These are phyloP conservation scores for Cercospora sp. DNA, from an alignment of 2,329 filamentous ascomycete genomes.

Conservation along the genomic window DNA sequence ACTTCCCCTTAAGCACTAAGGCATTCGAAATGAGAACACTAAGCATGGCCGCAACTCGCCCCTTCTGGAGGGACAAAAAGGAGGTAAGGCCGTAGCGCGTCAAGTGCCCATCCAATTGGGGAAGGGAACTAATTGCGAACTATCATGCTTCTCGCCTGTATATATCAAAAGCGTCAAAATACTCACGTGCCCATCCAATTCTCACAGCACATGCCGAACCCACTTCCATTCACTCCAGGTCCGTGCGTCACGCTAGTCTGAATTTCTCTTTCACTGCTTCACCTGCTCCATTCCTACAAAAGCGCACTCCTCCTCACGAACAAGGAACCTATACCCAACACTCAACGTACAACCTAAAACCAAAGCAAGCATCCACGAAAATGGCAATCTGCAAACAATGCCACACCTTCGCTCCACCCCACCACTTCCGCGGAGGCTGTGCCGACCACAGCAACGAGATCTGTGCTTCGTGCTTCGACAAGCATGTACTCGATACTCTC, in stretches of 20 bases:
- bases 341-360: neutral
- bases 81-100: neutral
- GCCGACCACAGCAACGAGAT: neutral
- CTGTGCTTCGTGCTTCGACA: neutral
- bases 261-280: neutral
- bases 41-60: no score
- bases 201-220: neutral
- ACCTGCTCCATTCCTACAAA: neutral
- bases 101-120: neutral
- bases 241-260: neutral
- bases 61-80: neutral
- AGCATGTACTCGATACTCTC: neutral
- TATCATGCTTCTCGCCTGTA: no score
- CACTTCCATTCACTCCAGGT: neutral
- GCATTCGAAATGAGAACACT: no score
- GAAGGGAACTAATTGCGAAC: no score
- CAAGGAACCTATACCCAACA: neutral
- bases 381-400: neutral
- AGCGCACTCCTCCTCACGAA: neutral
- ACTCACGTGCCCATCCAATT: neutral
- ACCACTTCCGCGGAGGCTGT: neutral
- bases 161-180: neutral
- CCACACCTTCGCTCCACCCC: neutral
- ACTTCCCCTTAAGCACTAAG: no score
- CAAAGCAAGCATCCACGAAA: neutral